Evolutionary conservation across 2,329 filamentous ascomycete species (phyloP), one percentile per base, ranked within the genome.

Genomic region (Scortechinia acanthostroma): DNA sequence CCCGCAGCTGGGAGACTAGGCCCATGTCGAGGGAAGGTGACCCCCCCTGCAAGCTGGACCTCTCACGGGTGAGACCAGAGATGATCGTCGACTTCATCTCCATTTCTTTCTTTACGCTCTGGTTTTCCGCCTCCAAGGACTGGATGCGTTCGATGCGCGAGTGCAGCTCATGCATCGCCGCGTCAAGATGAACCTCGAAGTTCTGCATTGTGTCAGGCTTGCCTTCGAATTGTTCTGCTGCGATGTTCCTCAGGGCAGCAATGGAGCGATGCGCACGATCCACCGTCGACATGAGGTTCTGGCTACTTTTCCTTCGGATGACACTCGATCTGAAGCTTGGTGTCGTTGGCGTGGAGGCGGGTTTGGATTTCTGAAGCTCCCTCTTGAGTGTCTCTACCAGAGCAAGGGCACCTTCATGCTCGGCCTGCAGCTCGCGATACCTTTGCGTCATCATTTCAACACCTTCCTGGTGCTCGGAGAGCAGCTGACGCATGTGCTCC

Each of bases 41-140:
- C 77, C n/a, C n/a, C n/a, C n/a, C n/a, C 60, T 91, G 89, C 66
- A 96, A 75, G 65, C 90, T 96, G 2, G 89, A 91, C 48, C 94
- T 77, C 64, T 98, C 94, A 45, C 93, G 84, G 3, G 93, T 95
- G 50, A 98, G 73, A 4, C 93, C 93, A 22, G 89, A 88, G 54
- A 98, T 97, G 58, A 98, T 91, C 22, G 88, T 88, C 72, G 91
- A 90, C 76, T 98, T 98, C 50, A 79, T 83, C 59, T 98, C 93
- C 85, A 97, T 95, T 63, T 98, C 93, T 69, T 90, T 95, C 70
- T 88, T 93, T 19, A 90, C 80, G 3, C 80, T 83, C 21, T 82
- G 72, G 46, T 96, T 78, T 53, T 95, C 91, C 4, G 82, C 81
- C 62, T 98, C 93, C 14, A 98, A 73, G 55, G 91, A 83, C 57